Conservation (phyloP, 2,329 filamentous ascomycete genomes). For the Fusarium goolgardi region DNA sequence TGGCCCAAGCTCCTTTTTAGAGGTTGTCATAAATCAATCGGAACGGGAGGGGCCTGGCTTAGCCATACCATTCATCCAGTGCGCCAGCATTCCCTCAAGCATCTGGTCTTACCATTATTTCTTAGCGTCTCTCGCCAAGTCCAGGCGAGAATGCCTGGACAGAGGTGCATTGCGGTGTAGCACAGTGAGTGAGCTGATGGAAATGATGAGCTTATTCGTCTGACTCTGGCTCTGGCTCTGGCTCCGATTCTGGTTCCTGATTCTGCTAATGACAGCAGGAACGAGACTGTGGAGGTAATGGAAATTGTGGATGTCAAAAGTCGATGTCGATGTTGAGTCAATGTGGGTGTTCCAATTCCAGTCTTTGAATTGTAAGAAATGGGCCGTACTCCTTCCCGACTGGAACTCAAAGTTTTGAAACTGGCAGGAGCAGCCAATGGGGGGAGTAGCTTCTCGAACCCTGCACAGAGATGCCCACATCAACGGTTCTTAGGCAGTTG, state of each 20-base stretch:
- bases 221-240: neutral
- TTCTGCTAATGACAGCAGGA: neutral
- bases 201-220: neutral
- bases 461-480: slow-evolving; percentile 23
- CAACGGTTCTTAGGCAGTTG: slow-evolving; percentile 36
- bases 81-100: neutral
- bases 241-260: neutral
- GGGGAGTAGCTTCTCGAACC: slow-evolving; percentile 20
- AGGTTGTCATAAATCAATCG: slow-evolving; percentile 42
- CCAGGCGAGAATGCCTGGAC: neutral
- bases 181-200: neutral
- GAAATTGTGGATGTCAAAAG: slow-evolving; percentile 11
- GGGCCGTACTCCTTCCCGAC: slow-evolving; percentile 40
- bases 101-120: slow-evolving; percentile 6
- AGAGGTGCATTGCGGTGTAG: neutral
- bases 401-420: slow-evolving; percentile 42
- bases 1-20: slow-evolving; percentile 33
- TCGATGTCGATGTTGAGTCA: slow-evolving; percentile 13
- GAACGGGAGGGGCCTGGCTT: slow-evolving; percentile 33
- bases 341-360: slow-evolving; percentile 19
- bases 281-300: slow-evolving; percentile 3
- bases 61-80: slow-evolving; percentile 7
- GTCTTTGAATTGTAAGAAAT: slow-evolving; percentile 27
- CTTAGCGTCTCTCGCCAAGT: slow-evolving; percentile 3
- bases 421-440: slow-evolving; percentile 30